Conservation (phyloP, 768 basidiomycete genomes). For the Fomitopsis pulvina region DNA sequence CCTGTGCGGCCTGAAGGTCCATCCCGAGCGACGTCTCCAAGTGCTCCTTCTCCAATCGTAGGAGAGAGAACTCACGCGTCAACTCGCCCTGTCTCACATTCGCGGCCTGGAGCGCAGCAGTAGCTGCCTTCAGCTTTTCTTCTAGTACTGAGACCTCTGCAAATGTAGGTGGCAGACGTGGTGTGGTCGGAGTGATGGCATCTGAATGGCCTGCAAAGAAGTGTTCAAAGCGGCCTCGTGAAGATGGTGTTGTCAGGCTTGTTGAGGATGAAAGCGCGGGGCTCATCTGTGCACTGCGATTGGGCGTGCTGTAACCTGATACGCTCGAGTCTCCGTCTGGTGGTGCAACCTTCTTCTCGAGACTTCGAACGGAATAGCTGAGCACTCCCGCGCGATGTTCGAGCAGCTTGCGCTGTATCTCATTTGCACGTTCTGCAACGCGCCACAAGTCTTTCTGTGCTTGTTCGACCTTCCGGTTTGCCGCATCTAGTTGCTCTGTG, state of each 20-base stretch:
- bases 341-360: conserved; percentile 47
- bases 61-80: conserved; percentile 52
- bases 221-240: conserved; percentile 68
- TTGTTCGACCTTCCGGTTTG: conserved; percentile 65
- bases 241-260: conserved; percentile 35
- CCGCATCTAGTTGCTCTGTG: conserved; percentile 61
- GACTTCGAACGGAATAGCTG: conserved; percentile 56
- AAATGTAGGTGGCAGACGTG: conserved; percentile 34
- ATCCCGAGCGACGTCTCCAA: conserved; percentile 56
- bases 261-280: conserved; percentile 38
- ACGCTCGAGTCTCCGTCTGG: conserved; percentile 31
- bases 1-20: conserved; percentile 63
- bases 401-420: conserved; percentile 57
- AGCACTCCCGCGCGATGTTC: conserved; percentile 84
- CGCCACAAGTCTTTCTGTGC: conserved; percentile 69
- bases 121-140: conserved; percentile 55
- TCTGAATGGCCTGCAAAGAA: conserved; percentile 79
- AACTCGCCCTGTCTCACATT: conserved; percentile 57
- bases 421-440: conserved; percentile 56
- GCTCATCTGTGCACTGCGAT: conserved; percentile 44
- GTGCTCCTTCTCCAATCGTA: conserved; percentile 63
- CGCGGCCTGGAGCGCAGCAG: conserved; percentile 49
- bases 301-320: conserved; percentile 49
- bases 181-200: conserved; percentile 46
- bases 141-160: conserved; percentile 51